Conservation (phyloP, 2,329 filamentous ascomycete species). For the Colletotrichum coccodes region DNA sequence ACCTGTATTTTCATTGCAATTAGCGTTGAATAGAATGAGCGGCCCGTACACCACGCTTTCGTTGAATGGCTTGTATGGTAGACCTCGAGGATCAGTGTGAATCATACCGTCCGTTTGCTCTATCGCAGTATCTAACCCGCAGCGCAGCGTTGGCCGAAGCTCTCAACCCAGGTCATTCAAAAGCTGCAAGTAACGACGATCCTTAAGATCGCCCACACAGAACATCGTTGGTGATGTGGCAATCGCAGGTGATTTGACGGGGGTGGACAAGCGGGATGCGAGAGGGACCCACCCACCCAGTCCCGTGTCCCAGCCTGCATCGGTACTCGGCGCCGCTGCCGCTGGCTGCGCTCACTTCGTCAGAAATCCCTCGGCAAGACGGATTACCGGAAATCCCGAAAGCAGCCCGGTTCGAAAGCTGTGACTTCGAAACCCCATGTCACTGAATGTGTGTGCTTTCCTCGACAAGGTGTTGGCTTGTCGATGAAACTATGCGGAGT, state of each 20-base stretch:
- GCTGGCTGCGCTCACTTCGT: background rate
- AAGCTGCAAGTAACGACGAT: too few relatives aligned
- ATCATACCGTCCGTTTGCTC: background rate
- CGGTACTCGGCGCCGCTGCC: background rate
- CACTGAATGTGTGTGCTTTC: too few relatives aligned
- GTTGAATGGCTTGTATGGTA: background rate
- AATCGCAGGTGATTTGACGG: background rate
- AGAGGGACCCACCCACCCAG: background rate
- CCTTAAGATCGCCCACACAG: too few relatives aligned
- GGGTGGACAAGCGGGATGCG: background rate
- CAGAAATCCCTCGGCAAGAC: too few relatives aligned
- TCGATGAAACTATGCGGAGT: background rate
- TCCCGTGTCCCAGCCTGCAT: background rate
- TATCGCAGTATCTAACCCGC: background rate
- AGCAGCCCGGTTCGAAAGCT: too few relatives aligned
- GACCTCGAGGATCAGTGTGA: background rate
- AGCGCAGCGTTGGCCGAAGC: background rate
- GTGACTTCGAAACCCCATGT: too few relatives aligned
- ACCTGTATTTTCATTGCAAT: background rate
- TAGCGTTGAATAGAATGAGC: background rate
- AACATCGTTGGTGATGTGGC: background rate
- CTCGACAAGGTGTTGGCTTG: background rate
- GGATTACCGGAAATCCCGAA: background rate
- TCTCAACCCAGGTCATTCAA: background rate
- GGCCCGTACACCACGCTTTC: too few relatives aligned